A percentile compares a stretch with the other conserved stretches of the same genome.
Conservation (phyloP, 345 rosid genomes). For the Pistacia integerrima region DNA sequence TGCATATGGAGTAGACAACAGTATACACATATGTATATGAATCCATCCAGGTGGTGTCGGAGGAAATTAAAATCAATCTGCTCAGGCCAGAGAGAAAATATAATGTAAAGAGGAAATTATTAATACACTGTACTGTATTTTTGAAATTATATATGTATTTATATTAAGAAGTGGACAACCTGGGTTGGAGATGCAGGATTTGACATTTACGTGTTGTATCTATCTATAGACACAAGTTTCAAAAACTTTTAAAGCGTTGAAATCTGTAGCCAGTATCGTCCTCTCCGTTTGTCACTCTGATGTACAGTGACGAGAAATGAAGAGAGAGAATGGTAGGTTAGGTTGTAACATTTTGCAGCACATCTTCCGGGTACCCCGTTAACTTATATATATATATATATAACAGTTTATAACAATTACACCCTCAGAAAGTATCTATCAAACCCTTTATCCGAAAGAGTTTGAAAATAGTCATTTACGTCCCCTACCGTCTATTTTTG, state of each 20-base stretch:
- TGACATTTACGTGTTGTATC: slow-evolving; percentile 68
- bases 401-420: background rate
- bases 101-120: background rate
- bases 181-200: slow-evolving; percentile 65
- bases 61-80: slow-evolving; percentile 1
- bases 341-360: slow-evolving; percentile 39
- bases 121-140: background rate
- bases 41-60: slow-evolving; percentile 17
- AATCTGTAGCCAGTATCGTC: slow-evolving; percentile 83
- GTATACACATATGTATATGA: slow-evolving; percentile 7
- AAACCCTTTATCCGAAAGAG: too few species aligned
- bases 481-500: too few species aligned
- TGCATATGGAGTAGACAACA: slow-evolving; percentile 26
- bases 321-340: slow-evolving; percentile 11
- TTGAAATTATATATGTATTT: background rate
- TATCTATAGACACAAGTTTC: slow-evolving; percentile 63
- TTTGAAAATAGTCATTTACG: too few species aligned
- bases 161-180: slow-evolving; percentile 44
- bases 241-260: slow-evolving; percentile 62
- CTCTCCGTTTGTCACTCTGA: slow-evolving; percentile 87
- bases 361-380: slow-evolving; percentile 49
- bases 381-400: background rate
- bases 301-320: slow-evolving; percentile 37
- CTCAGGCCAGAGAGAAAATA: background rate
- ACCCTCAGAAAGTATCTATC: too few species aligned